phyloP scores from a whole-genome alignment of 345 rosid genomes.

The Euphorbia lathyris region DNA sequence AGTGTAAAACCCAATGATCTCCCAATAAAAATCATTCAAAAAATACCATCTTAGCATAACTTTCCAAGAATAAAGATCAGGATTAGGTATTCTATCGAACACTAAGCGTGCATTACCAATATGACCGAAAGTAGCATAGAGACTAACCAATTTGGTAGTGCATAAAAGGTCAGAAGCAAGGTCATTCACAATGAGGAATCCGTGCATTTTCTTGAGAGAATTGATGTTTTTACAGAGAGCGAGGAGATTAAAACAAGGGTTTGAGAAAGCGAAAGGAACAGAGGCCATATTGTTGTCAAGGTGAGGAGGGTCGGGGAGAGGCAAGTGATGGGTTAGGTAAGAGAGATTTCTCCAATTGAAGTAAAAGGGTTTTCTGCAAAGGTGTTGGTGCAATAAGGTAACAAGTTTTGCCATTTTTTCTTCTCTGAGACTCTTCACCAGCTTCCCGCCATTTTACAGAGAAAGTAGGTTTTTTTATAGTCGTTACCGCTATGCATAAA shows the following conservation, averaged over 20 bases:
- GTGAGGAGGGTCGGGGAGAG: neutral
- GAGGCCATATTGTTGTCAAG: conserved; percentile 19
- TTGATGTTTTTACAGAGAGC: conserved; percentile 40
- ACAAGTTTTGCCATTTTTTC: conserved; percentile 14
- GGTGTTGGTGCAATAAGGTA: conserved; percentile 14
- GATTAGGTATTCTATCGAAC: conserved; percentile 65
- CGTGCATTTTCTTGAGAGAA: conserved; percentile 48
- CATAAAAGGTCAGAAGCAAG: conserved; percentile 38
- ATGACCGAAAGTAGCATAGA: conserved; percentile 56
- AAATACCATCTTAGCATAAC: conserved; percentile 73
- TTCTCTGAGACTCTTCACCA: neutral
- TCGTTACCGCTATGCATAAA: too few relatives aligned
- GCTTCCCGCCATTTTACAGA: conserved; percentile 14
- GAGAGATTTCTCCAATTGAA: conserved; percentile 24
- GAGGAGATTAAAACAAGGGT: conserved; percentile 41
- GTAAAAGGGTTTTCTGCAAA: conserved; percentile 17
- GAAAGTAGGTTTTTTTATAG: neutral
- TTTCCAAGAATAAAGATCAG: conserved; percentile 63
- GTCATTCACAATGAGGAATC: conserved; percentile 43
- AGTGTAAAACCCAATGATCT: conserved; percentile 38
- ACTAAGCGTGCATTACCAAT: conserved; percentile 52
- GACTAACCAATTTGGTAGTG: conserved; percentile 54
- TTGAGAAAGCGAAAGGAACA: conserved; percentile 21
- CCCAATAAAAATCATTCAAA: conserved; percentile 39
- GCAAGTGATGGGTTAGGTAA: conserved; percentile 9